Percentiles rank a stretch among this genome's conserved stretches.
These are phyloP conservation scores for Huntiella bhutanensis DNA, from an alignment of 2,329 filamentous ascomycete species.

Conservation along the genomic window DNA sequence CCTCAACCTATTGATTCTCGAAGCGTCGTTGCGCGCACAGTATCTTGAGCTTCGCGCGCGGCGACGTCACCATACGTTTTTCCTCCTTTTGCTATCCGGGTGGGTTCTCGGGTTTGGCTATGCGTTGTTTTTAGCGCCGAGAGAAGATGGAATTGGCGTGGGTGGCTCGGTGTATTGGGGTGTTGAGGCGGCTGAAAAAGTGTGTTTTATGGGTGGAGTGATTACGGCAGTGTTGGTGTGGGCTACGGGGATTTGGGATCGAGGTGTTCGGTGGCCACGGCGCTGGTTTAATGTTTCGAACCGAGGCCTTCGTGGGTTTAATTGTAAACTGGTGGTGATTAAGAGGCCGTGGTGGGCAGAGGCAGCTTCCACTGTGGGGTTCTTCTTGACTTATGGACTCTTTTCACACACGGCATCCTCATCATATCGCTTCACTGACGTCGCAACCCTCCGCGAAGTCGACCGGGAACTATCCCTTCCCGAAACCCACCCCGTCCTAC, in stretches of 20 bases:
- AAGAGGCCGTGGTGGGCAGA: constrained; percentile 70
- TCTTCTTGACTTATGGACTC: constrained; percentile 58
- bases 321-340: constrained; percentile 86
- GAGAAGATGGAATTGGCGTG: constrained; percentile 78
- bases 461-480: constrained; percentile 36
- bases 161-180: constrained; percentile 95
- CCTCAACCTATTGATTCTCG: constrained; percentile 90
- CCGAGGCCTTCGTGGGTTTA: constrained; percentile 75
- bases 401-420: constrained; percentile 50
- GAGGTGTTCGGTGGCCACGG: constrained; percentile 82
- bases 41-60: constrained; percentile 80
- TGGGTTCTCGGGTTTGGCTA: constrained; percentile 82
- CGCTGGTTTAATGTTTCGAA: constrained; percentile 83
- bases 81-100: constrained; percentile 55
- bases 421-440: constrained; percentile 61
- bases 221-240: constrained; percentile 76
- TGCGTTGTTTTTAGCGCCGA: constrained; percentile 81
- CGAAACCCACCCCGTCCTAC: constrained; percentile 23
- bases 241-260: constrained; percentile 92
- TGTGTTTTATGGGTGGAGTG: constrained; percentile 78
- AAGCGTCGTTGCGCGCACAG: constrained; percentile 80
- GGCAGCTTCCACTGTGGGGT: constrained; percentile 49
- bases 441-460: constrained; percentile 36
- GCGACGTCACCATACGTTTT: constrained; percentile 81
- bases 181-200: constrained; percentile 72